Conservation (phyloP, 2,329 filamentous ascomycete species). For the Paecilomyces dactylethromorphus region DNA sequence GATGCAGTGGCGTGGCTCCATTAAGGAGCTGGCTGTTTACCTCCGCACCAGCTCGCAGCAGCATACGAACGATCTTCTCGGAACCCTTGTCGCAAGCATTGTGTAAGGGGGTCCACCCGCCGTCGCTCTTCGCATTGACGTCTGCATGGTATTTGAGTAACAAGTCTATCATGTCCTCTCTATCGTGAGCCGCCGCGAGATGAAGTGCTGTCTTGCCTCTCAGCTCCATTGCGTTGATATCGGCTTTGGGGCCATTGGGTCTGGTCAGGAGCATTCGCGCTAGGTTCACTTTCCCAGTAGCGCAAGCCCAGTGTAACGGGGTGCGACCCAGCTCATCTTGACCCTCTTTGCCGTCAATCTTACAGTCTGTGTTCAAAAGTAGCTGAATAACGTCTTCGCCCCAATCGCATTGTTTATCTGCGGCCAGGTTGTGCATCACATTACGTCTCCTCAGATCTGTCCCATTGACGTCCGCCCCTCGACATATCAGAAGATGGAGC, state of each 20-base stretch:
- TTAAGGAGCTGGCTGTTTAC: slow-evolving; percentile 33
- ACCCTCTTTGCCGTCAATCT: slow-evolving; percentile 33
- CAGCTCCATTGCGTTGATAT: slow-evolving; percentile 37
- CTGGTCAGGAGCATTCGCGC: slow-evolving; percentile 41
- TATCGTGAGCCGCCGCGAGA: slow-evolving; percentile 41
- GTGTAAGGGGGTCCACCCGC: slow-evolving; percentile 49
- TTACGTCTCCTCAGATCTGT: slow-evolving; percentile 23
- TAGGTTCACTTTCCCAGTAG: slow-evolving; percentile 48
- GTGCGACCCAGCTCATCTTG: slow-evolving; percentile 45
- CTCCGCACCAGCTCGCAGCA: slow-evolving; percentile 32
- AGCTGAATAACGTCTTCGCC: slow-evolving; percentile 38
- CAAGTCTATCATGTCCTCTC: slow-evolving; percentile 29
- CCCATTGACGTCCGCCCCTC: slow-evolving; percentile 30
- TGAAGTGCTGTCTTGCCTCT: slow-evolving; percentile 43
- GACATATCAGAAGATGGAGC: slow-evolving; percentile 29
- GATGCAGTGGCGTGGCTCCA: slow-evolving; percentile 33
- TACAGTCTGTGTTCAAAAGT: slow-evolving; percentile 32
- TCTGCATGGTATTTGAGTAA: slow-evolving; percentile 40
- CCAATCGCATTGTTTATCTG: slow-evolving; percentile 43
- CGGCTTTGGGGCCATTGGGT: slow-evolving; percentile 24
- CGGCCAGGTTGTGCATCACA: slow-evolving; percentile 37
- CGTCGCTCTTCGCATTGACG: slow-evolving; percentile 43
- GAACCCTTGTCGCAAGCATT: slow-evolving; percentile 48
- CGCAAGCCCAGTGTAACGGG: slow-evolving; percentile 53
- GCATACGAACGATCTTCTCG: slow-evolving; percentile 36